Evolutionary conservation across 116 monocot genomes (phyloP), one percentile per base, ranked within the genome.

Genomic region (Cymodocea nodosa): DNA sequence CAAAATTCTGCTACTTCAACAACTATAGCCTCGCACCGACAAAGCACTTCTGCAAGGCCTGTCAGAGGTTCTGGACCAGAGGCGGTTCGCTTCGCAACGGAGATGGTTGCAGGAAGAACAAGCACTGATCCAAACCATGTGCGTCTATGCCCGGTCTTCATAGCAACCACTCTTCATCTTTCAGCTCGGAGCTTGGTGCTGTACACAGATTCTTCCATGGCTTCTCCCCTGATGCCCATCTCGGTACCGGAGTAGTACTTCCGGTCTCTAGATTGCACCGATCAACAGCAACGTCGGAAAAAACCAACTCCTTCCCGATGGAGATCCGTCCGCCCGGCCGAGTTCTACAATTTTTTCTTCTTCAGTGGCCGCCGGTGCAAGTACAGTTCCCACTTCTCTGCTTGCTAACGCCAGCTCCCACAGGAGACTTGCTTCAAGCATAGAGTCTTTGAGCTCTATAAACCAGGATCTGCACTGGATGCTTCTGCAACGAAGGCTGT

Each of bases 1-100:
- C 94, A 64, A 95, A 95, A 68, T 95, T 95, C 77, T 95, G 94
- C 74, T 95, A 95, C 85, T 95, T 87, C 77, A 95, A 95, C 81
- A 95, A 95, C 78, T 90, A 95, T 81, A 95, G 94, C 90, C 85
- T 95, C 72, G 71, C 82, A 20, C 94, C 90, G 72, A 90, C 94
- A 18, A 61, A 82, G 9, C 79, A 86, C 77, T 86, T 77, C 82
- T 86, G 86, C 71, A 86, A 86, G 65, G 65, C 82, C 40, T 86
- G 86, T 66, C 70, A 79, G 18, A 62, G 86, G 34, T 86, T 82
- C 62, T 86, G 86, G 86, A 86, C 86, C 23, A 78, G 76, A 54
- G 85, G 85, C 54, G 85, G 85, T 36, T 81, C 82, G 35, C 81
- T 85, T 52, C 78, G 85, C 65, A 85, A 85, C 71, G 85, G 85